Conservation (phyloP, 495 filamentous ascomycete genomes). For the Neurospora hispaniola region DNA sequence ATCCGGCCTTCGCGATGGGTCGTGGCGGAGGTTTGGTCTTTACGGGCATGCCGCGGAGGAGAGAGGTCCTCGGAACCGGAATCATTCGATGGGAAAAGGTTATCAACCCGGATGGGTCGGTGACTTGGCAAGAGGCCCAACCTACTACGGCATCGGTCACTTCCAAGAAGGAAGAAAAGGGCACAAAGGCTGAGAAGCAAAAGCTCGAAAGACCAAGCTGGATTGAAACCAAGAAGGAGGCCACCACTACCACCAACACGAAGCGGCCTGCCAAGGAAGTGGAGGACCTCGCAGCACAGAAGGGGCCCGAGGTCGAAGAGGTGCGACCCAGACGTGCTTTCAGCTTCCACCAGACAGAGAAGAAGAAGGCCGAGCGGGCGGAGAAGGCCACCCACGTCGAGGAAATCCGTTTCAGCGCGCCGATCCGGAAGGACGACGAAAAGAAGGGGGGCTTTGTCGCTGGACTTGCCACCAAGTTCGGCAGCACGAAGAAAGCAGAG, state of each 20-base stretch:
- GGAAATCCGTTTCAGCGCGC: not conserved
- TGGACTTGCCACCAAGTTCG: not conserved
- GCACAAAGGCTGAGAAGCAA: not conserved
- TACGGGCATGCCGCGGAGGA: not conserved
- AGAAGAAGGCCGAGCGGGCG: not conserved
- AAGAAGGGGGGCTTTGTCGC: not conserved
- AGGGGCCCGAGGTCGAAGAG: not conserved
- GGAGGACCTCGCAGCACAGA: not conserved
- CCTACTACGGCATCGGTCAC: not conserved
- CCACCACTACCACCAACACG: not conserved
- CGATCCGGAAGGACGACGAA: not conserved
- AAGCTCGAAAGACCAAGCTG: not conserved
- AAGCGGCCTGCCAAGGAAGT: not conserved
- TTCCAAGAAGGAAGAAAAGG: not conserved
- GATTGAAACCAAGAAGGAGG: not conserved
- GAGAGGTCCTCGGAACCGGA: not conserved
- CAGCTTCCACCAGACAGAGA: not conserved
- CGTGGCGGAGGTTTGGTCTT: not conserved
- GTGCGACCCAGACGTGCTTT: not conserved
- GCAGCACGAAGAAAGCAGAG: not conserved
- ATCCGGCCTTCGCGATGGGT: not conserved
- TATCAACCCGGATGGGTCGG: not conserved
- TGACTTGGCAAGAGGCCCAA: not conserved
- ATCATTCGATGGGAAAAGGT: not conserved
- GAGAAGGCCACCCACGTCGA: not conserved